A percentile compares a stretch with the other conserved stretches of the same genome.
Evolutionary conservation across 2,329 filamentous ascomycete species (phyloP).

Genomic region (Botrytis paeoniae): DNA sequence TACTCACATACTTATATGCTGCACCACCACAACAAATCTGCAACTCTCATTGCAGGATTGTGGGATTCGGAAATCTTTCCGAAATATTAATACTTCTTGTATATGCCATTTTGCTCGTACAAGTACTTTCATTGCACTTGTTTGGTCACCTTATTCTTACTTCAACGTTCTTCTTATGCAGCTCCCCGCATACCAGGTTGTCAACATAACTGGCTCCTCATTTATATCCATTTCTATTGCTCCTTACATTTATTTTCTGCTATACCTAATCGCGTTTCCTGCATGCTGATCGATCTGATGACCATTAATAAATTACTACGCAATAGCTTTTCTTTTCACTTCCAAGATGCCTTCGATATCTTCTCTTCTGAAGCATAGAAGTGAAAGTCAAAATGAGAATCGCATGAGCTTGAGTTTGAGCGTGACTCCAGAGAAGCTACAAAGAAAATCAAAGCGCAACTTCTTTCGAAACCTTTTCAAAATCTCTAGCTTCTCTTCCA

Average conservation of each 20-base stretch:
- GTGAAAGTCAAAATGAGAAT: constrained; percentile 25
- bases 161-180: constrained; percentile 14
- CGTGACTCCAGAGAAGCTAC: constrained; percentile 30
- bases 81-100: constrained; percentile 1
- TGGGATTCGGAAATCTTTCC: constrained; percentile 4
- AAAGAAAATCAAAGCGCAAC: constrained; percentile 37
- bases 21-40: not conserved
- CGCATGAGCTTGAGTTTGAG: constrained; percentile 23
- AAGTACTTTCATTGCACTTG: not conserved
- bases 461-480: constrained; percentile 38
- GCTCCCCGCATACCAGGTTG: constrained; percentile 13
- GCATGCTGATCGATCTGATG: constrained; percentile 22
- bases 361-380: constrained; percentile 32
- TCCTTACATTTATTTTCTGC: constrained; percentile 13
- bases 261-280: constrained; percentile 19
- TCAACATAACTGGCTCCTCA: constrained; percentile 16
- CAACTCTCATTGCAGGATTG: constrained; percentile 8
- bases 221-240: constrained; percentile 3
- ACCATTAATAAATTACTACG: constrained; percentile 3
- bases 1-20: constrained; percentile 1
- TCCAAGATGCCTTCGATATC: constrained; percentile 35
- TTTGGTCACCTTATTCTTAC: constrained; percentile 12
- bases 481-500: constrained; percentile 27
- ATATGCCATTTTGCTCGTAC: constrained; percentile 7
- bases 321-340: not conserved